Percentiles rank a stretch among this genome's conserved stretches.
Evolutionary conservation across 2,329 filamentous ascomycete genomes (phyloP).

Genomic region (Colletotrichum aenigma): DNA sequence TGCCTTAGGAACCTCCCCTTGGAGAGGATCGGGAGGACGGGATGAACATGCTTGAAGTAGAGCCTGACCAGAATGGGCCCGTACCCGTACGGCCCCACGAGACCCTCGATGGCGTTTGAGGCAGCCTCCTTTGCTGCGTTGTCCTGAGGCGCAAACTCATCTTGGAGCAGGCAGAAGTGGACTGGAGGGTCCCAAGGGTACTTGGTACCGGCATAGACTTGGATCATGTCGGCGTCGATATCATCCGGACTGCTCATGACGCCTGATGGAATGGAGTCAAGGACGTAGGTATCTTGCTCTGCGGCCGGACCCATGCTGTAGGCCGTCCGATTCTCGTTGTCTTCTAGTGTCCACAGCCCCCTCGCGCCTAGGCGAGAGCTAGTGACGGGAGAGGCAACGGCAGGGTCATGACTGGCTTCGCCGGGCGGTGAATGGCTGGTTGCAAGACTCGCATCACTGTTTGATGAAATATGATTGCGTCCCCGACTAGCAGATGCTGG

Average conservation of each 20-base stretch:
- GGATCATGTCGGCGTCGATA: slow-evolving; percentile 48
- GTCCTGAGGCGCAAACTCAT: slow-evolving; percentile 48
- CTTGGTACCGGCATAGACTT: slow-evolving; percentile 40
- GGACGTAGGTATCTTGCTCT: slow-evolving; percentile 51
- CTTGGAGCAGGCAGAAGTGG: slow-evolving; percentile 49
- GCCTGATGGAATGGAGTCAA: slow-evolving; percentile 50
- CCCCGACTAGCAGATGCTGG: background rate
- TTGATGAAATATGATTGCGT: background rate
- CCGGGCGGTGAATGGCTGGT: background rate
- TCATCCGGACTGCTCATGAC: slow-evolving; percentile 46
- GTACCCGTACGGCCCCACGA: slow-evolving; percentile 44
- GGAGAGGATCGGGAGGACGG: slow-evolving; percentile 46
- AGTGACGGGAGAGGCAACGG: background rate
- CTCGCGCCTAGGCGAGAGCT: background rate
- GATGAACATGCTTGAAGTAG: slow-evolving; percentile 51
- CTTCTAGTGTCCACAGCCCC: slow-evolving; percentile 40
- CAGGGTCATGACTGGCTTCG: background rate
- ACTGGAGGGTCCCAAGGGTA: slow-evolving; percentile 41
- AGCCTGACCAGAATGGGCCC: slow-evolving; percentile 45
- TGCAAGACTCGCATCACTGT: rapidly evolving
- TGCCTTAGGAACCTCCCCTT: slow-evolving; percentile 46
- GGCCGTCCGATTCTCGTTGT: slow-evolving; percentile 43
- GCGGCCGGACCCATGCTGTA: slow-evolving; percentile 49
- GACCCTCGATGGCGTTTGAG: slow-evolving; percentile 46
- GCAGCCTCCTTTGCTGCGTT: slow-evolving; percentile 38